Percentiles rank a stretch among this genome's conserved stretches.
phyloP scores from a whole-genome alignment of 176 grass and related monocot species.

The Lolium multiflorum region DNA sequence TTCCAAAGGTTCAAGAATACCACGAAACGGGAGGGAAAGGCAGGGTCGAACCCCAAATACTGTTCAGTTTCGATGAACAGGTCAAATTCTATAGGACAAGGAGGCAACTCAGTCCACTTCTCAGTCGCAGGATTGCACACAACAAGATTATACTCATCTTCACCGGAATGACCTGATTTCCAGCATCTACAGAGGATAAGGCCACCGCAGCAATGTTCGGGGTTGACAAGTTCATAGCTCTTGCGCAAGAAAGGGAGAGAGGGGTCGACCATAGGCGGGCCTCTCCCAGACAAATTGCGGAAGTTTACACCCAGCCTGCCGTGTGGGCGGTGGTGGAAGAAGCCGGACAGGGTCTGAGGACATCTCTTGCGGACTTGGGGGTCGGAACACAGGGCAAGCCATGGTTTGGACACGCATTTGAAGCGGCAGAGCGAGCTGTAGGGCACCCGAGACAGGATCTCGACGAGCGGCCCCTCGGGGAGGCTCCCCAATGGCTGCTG shows the following conservation, averaged over 20 bases:
- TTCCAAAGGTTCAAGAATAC: not conserved
- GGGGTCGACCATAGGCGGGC: conserved; percentile 8
- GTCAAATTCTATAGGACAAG: not conserved
- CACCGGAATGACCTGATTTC: not conserved
- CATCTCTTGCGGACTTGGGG: not conserved
- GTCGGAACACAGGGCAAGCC: not conserved
- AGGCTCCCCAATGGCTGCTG: not conserved
- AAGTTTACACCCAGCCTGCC: not conserved
- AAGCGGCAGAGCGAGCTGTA: conserved; percentile 7
- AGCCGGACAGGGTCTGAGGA: not conserved
- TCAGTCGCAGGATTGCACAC: conserved; percentile 23
- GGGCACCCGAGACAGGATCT: not conserved
- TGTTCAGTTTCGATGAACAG: no score
- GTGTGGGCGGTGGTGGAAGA: no score
- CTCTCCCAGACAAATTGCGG: not conserved
- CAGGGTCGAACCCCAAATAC: conserved; percentile 23
- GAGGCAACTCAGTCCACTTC: conserved; percentile 5
- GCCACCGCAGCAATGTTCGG: not conserved
- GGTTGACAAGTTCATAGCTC: not conserved
- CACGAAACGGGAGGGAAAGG: conserved; percentile 1
- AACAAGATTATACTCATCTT: not conserved
- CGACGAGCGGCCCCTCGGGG: not conserved
- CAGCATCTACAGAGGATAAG: not conserved
- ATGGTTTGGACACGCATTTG: not conserved
- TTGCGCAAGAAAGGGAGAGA: not conserved